Evolutionary conservation across 768 basidiomycete species (phyloP), one percentile per base, ranked within the genome.

Genomic region (Suillus brevipes): DNA sequence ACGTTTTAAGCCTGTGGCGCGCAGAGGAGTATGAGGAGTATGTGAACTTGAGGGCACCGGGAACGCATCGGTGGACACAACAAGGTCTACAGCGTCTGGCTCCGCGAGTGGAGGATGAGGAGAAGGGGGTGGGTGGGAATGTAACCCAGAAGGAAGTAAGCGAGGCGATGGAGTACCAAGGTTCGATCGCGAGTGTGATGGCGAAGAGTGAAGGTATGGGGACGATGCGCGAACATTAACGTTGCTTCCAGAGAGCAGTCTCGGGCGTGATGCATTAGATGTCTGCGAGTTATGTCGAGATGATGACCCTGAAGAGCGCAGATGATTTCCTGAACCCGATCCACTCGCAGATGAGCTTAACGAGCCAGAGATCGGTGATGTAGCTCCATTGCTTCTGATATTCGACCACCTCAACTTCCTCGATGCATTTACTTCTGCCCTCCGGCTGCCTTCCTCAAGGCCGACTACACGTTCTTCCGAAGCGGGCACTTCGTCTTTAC

Each of bases 61-160:
- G 16, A 71, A 38, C 18, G 53, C 49, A 9, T 75, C 70, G 16
- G 60, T 50, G 8, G 67, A 67, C 0, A 96, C 87, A 6, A 98
- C 84, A 20, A 99, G 81, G 71, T 99, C 97, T 2, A 98, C 89
- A 1, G 96, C 95, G 67, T 98, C 91, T 2, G 86, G 83, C 16
- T 68, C 23, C 2, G 64, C 64, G 6, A 76, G 70, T 8, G 76
- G 76, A 1, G 64, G 25, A 37, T 43, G 75, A 13, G 61, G 75
- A 13, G 61, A 25, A 6, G 65, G 65, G 12, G 58, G 3, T 8
- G 60, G 37, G 7, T 60, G 13, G 16, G 25, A 28, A 20, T 59
- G 58, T 13, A 28, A 38, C 25, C 38, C 58, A 42, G 58, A 59
- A 31, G 58, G 23, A 18, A 40, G 25, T 36, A 55, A 55, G 53